Evolutionary conservation across 1,284 basidiomycete genomes (phyloP).

Genomic region (Tetrapyrgos nigripes): DNA sequence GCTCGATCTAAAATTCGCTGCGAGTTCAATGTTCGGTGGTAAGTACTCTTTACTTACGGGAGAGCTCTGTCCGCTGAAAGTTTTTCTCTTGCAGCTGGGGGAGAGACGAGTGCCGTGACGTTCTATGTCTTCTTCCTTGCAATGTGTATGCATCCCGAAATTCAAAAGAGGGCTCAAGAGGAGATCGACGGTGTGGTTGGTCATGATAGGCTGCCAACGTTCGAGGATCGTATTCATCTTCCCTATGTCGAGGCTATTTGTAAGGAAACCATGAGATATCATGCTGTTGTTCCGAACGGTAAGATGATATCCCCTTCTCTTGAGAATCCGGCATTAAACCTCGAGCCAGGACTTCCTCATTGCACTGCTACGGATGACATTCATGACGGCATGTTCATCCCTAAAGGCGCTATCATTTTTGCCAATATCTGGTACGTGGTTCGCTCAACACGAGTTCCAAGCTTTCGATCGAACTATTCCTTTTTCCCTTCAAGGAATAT

Average conservation of each 20-base stretch:
- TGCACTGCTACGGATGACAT: slow-evolving; percentile 24
- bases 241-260: slow-evolving; percentile 49
- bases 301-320: background rate
- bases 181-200: slow-evolving; percentile 48
- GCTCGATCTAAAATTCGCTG: slow-evolving; percentile 24
- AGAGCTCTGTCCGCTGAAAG: slow-evolving; percentile 2
- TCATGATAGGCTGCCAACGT: slow-evolving; percentile 44
- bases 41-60: slow-evolving; percentile 1
- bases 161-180: slow-evolving; percentile 44
- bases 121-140: slow-evolving; percentile 42
- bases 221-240: slow-evolving; percentile 42
- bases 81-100: slow-evolving; percentile 18
- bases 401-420: slow-evolving; percentile 27
- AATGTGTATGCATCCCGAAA: slow-evolving; percentile 44
- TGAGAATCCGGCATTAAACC: too few relatives aligned
- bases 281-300: slow-evolving; percentile 33
- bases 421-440: slow-evolving; percentile 27
- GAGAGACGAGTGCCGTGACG: slow-evolving; percentile 27
- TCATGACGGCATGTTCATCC: slow-evolving; percentile 30
- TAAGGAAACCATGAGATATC: slow-evolving; percentile 50
- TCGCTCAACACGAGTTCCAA: background rate
- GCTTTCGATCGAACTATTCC: background rate
- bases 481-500: slow-evolving; percentile 22
- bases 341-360: slow-evolving; percentile 27
- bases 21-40: slow-evolving; percentile 31